Conservation (phyloP, 1,139 yeast species). For the Pichia sp. region DNA sequence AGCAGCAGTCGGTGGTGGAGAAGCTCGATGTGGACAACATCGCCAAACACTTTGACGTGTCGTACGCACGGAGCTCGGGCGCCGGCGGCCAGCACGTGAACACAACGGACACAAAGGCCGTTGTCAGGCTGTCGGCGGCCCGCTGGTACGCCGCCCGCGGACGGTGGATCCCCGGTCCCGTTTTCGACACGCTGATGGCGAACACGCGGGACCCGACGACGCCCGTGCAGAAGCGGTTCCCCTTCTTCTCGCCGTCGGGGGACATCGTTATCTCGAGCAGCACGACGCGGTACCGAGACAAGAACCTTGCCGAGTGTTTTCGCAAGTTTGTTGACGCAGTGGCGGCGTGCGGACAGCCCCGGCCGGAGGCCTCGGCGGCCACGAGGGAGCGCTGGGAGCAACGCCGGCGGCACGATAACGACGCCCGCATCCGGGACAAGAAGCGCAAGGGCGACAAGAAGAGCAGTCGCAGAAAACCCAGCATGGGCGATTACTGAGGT, state of each 20-base stretch:
- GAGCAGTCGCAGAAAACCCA: constrained; percentile 20
- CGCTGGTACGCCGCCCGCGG: constrained; percentile 46
- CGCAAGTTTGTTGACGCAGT: constrained; percentile 26
- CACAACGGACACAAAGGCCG: constrained; percentile 76
- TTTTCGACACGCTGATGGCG: constrained; percentile 42
- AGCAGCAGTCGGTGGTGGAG: background rate
- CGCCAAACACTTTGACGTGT: constrained; percentile 31
- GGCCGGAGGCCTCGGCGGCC: constrained; percentile 18
- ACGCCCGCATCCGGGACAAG: constrained; percentile 22
- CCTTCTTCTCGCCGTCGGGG: constrained; percentile 27
- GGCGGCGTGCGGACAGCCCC: constrained; percentile 21
- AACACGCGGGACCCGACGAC: constrained; percentile 21
- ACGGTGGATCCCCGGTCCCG: constrained; percentile 59
- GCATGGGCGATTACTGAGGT: constrained; percentile 17
- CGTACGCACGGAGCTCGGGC: constrained; percentile 76
- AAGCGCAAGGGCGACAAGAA: constrained; percentile 25
- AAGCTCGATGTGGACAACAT: constrained; percentile 9
- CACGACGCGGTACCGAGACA: constrained; percentile 27
- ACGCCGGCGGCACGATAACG: constrained; percentile 21
- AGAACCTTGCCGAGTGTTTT: constrained; percentile 27
- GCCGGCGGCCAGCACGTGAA: constrained; percentile 97
- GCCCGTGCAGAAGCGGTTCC: constrained; percentile 21
- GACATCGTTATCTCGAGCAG: constrained; percentile 25
- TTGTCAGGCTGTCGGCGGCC: constrained; percentile 47
- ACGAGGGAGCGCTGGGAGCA: constrained; percentile 25